Evolutionary conservation across 345 rosid genomes (phyloP).

Genomic region (Chamaenerion angustifolium): DNA sequence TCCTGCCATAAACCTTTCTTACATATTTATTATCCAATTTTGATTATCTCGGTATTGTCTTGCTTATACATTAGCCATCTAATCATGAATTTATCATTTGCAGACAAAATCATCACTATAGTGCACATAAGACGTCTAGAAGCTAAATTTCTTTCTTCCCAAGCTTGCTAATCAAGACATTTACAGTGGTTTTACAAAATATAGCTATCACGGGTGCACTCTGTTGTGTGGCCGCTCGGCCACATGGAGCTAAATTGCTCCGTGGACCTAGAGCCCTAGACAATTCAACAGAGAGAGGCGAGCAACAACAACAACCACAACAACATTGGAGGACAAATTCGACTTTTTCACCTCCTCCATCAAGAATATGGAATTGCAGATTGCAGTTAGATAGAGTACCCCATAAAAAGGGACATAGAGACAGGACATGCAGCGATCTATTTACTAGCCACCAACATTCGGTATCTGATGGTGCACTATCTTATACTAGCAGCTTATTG

Average conservation of each 20-base stretch:
- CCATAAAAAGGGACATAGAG: constrained; percentile 33
- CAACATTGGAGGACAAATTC: constrained; percentile 69
- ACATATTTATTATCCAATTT: too few relatives aligned
- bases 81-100: too few relatives aligned
- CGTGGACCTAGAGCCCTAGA: constrained; percentile 16
- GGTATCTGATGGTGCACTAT: constrained; percentile 50
- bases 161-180: not conserved
- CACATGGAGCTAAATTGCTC: constrained; percentile 56
- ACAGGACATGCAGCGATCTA: constrained; percentile 32
- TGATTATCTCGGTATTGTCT: too few relatives aligned
- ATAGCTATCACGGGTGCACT: constrained; percentile 89
- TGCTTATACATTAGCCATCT: too few relatives aligned
- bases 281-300: constrained; percentile 25
- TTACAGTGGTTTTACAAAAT: constrained; percentile 13
- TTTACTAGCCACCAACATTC: constrained; percentile 47
- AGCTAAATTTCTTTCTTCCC: not conserved
- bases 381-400: constrained; percentile 38
- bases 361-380: constrained; percentile 52
- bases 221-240: constrained; percentile 97
- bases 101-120: too few relatives aligned
- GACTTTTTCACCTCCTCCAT: constrained; percentile 64
- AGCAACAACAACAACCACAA: not conserved
- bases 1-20: too few relatives aligned
- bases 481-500: constrained; percentile 42
- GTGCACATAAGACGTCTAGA: not conserved